Percentiles rank a stretch among this genome's conserved stretches.
These are phyloP conservation scores for Perkinsus olseni DNA, from an alignment of 169 alveolate genomes.

Conservation along the genomic window DNA sequence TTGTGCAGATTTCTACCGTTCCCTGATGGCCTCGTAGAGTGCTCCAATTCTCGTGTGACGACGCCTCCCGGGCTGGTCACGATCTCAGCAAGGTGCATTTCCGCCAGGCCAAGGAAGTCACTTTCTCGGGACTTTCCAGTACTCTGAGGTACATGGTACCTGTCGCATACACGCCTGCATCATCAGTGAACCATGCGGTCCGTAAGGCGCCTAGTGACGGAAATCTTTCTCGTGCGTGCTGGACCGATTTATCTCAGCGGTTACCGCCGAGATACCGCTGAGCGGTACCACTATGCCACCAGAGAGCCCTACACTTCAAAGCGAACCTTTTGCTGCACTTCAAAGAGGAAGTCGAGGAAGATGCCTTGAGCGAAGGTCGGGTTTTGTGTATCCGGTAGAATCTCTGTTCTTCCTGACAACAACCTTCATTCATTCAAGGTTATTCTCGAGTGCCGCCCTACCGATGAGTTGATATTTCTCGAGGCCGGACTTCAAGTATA, in stretches of 20 bases:
- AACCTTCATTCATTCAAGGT: background rate
- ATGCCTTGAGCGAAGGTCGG: background rate
- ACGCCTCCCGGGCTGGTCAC: background rate
- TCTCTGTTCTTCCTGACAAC: background rate
- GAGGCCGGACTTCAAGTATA: background rate
- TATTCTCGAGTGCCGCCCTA: background rate
- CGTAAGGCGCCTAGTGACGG: background rate
- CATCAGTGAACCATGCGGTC: background rate
- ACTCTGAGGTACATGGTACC: background rate
- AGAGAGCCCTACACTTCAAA: constrained; percentile 9
- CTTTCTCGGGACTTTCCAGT: background rate
- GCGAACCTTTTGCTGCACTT: constrained; percentile 3
- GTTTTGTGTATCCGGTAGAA: background rate
- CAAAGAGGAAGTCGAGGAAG: constrained; percentile 5
- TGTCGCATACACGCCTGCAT: background rate
- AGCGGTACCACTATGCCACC: background rate
- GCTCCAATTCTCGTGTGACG: background rate
- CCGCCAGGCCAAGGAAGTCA: background rate
- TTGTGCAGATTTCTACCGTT: background rate
- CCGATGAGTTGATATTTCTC: background rate
- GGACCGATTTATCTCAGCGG: background rate
- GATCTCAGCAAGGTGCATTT: background rate
- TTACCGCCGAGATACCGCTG: background rate
- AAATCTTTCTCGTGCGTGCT: too few relatives aligned
- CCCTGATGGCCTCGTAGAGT: background rate